phyloP scores from a whole-genome alignment of 345 rosid species.

The Lumnitzera littorea region DNA sequence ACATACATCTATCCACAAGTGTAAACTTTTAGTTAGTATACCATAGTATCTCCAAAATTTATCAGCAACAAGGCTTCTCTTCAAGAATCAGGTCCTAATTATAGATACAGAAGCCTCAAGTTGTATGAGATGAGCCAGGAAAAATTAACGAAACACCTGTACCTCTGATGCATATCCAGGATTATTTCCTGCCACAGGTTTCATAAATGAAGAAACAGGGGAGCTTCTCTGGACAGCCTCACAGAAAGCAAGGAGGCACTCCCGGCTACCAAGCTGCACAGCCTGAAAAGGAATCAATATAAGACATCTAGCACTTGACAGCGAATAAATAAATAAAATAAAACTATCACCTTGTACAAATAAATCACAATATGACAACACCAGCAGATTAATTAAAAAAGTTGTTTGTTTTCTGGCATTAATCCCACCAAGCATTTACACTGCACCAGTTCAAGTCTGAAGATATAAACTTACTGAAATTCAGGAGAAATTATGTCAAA shows the following conservation, averaged over 20 bases:
- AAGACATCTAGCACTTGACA: background rate
- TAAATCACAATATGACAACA: no score
- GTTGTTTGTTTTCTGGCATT: no score
- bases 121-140: background rate
- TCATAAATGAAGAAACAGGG: slow-evolving; percentile 48
- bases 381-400: no score
- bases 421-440: no score
- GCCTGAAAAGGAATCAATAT: slow-evolving; percentile 30
- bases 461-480: background rate
- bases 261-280: slow-evolving; percentile 45
- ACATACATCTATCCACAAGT: no score
- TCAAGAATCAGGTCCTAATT: background rate
- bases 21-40: no score
- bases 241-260: slow-evolving; percentile 53
- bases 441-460: background rate
- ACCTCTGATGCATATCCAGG: slow-evolving; percentile 70
- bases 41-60: no score
- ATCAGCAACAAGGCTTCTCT: no score
- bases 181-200: slow-evolving; percentile 48
- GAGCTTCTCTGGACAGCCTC: slow-evolving; percentile 70
- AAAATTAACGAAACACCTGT: background rate
- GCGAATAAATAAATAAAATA: background rate
- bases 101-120: background rate
- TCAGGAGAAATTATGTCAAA: background rate
- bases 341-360: no score